phyloP scores from a whole-genome alignment of 148 eudicot genomes.

The Rheum nobile region DNA sequence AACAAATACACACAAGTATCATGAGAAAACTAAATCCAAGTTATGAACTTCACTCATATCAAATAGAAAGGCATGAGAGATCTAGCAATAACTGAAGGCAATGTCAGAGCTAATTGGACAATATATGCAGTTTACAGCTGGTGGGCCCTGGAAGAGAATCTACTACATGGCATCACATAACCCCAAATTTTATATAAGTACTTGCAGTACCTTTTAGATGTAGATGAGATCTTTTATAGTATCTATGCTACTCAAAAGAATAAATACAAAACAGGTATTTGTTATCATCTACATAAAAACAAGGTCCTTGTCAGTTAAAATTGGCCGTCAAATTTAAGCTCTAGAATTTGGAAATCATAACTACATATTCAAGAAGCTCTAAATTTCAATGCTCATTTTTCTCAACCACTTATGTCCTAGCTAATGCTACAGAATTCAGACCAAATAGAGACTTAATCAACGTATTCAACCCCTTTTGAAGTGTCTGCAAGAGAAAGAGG shows the following conservation, averaged over 20 bases:
- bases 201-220: not conserved
- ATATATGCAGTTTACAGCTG: not conserved
- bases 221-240: not conserved
- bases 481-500: not conserved
- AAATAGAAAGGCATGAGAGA: not conserved
- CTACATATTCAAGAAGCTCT: not conserved
- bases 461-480: not conserved
- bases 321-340: not conserved
- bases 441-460: not conserved
- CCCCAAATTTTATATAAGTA: not conserved
- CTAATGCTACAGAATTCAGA: not conserved
- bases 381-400: not conserved
- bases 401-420: not conserved
- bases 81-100: not conserved
- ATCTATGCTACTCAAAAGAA: not conserved
- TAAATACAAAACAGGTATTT: not conserved
- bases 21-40: not conserved
- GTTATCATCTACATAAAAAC: not conserved
- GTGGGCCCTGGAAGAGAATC: not conserved
- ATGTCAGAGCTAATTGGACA: not conserved
- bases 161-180: not conserved
- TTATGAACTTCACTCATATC: not conserved
- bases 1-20: not conserved
- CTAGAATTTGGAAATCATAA: not conserved
- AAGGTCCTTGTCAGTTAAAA: not conserved